Percentiles rank a stretch among this genome's conserved stretches.
Conservation (phyloP, 31 red algal species). For the Asparagopsis taxiformis region DNA sequence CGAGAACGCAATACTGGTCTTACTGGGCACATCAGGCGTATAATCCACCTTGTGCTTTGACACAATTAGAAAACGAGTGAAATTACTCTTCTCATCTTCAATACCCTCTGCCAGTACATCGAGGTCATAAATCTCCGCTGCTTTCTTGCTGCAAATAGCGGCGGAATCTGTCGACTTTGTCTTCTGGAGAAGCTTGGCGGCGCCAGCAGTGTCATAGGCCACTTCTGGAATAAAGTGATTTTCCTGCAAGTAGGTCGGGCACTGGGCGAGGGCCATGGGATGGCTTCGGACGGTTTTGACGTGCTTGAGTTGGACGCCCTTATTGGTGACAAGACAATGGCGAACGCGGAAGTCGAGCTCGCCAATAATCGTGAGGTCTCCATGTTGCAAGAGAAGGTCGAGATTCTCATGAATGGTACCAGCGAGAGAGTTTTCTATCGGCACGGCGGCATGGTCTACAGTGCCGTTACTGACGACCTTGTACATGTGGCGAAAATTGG, state of each 20-base stretch:
- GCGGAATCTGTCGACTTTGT: conserved; percentile 40
- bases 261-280: conserved; percentile 95
- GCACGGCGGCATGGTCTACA: conserved; percentile 67
- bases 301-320: conserved; percentile 46
- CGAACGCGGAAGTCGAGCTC: conserved; percentile 93
- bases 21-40: conserved; percentile 28
- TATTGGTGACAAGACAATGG: conserved; percentile 80
- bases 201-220: conserved; percentile 90
- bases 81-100: conserved; percentile 88
- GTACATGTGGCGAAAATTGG: conserved; percentile 56
- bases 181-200: conserved; percentile 58
- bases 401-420: conserved; percentile 95
- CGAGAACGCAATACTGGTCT: conserved; percentile 92
- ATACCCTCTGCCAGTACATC: conserved; percentile 79
- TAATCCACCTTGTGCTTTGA: conserved; percentile 18
- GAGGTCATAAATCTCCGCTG: conserved; percentile 88
- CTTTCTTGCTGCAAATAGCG: conserved; percentile 76
- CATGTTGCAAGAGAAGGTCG: conserved; percentile 80
- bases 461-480: conserved; percentile 37
- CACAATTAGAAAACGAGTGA: conserved; percentile 94
- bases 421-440: conserved; percentile 95
- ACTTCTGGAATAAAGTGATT: conserved; percentile 58
- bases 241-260: conserved; percentile 61
- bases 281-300: conserved; percentile 76
- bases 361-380: conserved; percentile 78